Evolutionary conservation across 176 grass and related monocot species (phyloP).

Genomic region (Musa troglodytarum): DNA sequence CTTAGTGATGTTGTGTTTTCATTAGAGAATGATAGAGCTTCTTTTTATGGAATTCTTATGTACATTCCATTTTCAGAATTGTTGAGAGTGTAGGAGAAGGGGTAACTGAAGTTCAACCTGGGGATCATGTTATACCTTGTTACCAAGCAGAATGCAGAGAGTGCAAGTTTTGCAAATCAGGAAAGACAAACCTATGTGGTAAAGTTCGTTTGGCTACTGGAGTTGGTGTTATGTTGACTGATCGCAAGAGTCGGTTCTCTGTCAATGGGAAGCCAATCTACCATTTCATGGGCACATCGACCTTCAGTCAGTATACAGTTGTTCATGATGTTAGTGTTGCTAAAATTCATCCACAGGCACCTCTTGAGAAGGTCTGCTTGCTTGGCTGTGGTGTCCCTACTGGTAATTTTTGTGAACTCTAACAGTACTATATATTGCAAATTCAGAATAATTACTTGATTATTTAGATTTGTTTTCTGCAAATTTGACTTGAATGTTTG

Average conservation of each 20-base stretch:
- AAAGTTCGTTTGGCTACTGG: slow-evolving; percentile 85
- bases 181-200: slow-evolving; percentile 95
- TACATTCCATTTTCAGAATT: slow-evolving; percentile 28
- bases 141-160: slow-evolving; percentile 94
- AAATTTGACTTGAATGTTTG: not conserved
- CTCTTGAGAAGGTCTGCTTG: slow-evolving; percentile 84
- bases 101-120: slow-evolving; percentile 78
- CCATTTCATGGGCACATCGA: slow-evolving; percentile 99
- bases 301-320: slow-evolving; percentile 97
- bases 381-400: slow-evolving; percentile 96
- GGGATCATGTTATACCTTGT: slow-evolving; percentile 96
- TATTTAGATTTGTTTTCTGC: not conserved
- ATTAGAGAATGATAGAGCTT: not conserved
- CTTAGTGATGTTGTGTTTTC: not conserved
- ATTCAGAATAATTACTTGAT: not conserved
- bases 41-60: slow-evolving; percentile 5
- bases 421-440: not conserved
- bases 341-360: slow-evolving; percentile 77
- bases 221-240: slow-evolving; percentile 85
- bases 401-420: slow-evolving; percentile 36
- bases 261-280: slow-evolving; percentile 79
- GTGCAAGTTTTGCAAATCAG: slow-evolving; percentile 89
- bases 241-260: slow-evolving; percentile 73
- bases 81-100: slow-evolving; percentile 97
- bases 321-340: slow-evolving; percentile 97